These are phyloP conservation scores for Cordyceps pruinosa DNA, from an alignment of 2,329 filamentous ascomycete species.

Conservation along the genomic window DNA sequence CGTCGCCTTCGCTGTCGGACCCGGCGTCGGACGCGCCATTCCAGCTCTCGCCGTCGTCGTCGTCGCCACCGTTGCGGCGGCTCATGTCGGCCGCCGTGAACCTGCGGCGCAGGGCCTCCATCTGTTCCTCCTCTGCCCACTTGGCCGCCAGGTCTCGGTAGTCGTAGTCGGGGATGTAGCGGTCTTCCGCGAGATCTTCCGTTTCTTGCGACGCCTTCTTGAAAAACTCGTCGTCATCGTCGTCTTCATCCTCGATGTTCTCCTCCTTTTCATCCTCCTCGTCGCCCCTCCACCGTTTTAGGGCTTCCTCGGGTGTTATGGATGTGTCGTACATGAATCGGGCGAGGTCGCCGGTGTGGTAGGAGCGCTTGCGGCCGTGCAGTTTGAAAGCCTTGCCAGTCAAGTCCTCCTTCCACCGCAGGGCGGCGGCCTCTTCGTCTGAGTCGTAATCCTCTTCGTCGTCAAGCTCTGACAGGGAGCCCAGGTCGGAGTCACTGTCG, in stretches of 20 bases:
- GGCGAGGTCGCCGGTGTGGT: conserved; percentile 74
- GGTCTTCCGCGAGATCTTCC: conserved; percentile 71
- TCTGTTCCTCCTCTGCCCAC: conserved; percentile 73
- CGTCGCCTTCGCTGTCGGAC: conserved; percentile 48
- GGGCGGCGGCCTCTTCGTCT: conserved; percentile 63
- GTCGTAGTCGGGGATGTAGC: conserved; percentile 70
- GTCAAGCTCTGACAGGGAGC: conserved; percentile 64
- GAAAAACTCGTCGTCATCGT: conserved; percentile 59
- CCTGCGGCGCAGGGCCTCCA: conserved; percentile 65
- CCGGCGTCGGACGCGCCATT: conserved; percentile 45
- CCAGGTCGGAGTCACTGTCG: conserved; percentile 93
- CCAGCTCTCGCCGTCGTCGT: conserved; percentile 45
- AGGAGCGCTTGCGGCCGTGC: conserved; percentile 63
- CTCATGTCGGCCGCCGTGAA: conserved; percentile 65
- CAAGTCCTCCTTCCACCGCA: conserved; percentile 87
- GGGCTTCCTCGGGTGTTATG: conserved; percentile 65
- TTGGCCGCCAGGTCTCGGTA: conserved; percentile 76
- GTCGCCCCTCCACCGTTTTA: conserved; percentile 74
- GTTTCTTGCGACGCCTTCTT: conserved; percentile 56
- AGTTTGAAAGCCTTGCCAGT: conserved; percentile 64
- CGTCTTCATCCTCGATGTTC: conserved; percentile 50
- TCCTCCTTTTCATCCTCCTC: conserved; percentile 48
- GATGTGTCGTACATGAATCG: conserved; percentile 83
- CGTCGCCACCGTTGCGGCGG: conserved; percentile 25
- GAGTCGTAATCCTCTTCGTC: conserved; percentile 45